Conservation (phyloP, 257 asterid genomes). For the Nicotiana otophora region DNA sequence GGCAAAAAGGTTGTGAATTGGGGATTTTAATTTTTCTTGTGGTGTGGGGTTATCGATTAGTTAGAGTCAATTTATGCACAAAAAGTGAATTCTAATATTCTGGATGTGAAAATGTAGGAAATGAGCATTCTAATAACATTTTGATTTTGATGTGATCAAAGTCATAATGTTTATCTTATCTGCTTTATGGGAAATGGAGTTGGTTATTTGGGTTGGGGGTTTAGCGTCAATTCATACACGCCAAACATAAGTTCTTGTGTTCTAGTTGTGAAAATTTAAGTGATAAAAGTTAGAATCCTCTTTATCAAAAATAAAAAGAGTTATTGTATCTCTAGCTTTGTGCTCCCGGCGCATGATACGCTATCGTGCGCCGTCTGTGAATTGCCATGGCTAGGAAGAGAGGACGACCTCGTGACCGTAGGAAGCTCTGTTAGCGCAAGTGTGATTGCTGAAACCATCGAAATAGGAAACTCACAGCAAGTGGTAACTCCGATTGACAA, state of each 20-base stretch:
- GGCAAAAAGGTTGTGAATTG: background rate
- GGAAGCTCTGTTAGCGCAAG: too few species aligned
- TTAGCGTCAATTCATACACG: background rate
- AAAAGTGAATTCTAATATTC: background rate
- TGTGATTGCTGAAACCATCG: too few species aligned
- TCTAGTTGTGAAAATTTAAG: background rate
- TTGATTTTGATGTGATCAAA: background rate
- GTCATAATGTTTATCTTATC: background rate
- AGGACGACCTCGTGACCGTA: too few species aligned
- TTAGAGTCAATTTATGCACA: background rate
- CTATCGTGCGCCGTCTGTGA: too few species aligned
- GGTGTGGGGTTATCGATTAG: background rate
- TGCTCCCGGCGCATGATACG: too few species aligned
- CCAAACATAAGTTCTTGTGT: background rate
- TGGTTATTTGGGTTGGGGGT: background rate
- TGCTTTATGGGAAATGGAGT: background rate
- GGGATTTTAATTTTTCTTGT: background rate
- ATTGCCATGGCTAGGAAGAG: too few species aligned
- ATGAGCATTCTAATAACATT: background rate
- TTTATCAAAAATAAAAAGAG: too few species aligned
- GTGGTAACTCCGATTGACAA: too few species aligned
- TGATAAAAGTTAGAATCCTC: background rate
- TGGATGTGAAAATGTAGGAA: background rate
- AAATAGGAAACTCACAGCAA: too few species aligned
- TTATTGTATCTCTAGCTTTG: too few species aligned